Evolutionary conservation across 345 rosid genomes (phyloP).

Genomic region (Streptanthus diversifolius): DNA sequence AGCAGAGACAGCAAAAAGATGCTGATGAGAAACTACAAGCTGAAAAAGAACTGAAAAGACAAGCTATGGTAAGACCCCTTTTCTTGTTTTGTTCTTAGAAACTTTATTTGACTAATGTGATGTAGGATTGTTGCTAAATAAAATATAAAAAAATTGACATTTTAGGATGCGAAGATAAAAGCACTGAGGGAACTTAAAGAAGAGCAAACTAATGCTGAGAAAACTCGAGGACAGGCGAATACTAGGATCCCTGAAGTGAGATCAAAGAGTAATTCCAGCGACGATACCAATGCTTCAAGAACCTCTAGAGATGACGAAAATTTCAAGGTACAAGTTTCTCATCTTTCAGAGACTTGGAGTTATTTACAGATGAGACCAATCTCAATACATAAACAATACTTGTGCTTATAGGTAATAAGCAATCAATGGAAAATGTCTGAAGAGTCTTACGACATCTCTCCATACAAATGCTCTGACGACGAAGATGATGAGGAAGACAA

Average conservation of each 20-base stretch:
- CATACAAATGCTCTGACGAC: slow-evolving; percentile 83
- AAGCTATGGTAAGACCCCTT: slow-evolving; percentile 42
- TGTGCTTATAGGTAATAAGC: slow-evolving; percentile 38
- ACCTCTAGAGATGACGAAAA: slow-evolving; percentile 37
- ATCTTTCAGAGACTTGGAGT: background rate
- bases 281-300: slow-evolving; percentile 32
- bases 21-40: slow-evolving; percentile 41
- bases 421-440: slow-evolving; percentile 31
- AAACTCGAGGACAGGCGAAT: slow-evolving; percentile 30
- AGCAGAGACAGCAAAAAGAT: slow-evolving; percentile 47
- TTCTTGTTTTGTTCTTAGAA: slow-evolving; percentile 12
- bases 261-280: slow-evolving; percentile 36
- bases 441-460: slow-evolving; percentile 90
- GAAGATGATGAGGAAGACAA: slow-evolving; percentile 77
- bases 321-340: slow-evolving; percentile 47
- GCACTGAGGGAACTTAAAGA: slow-evolving; percentile 36
- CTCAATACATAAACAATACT: background rate
- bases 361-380: slow-evolving; percentile 8
- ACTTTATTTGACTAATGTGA: background rate
- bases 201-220: slow-evolving; percentile 32
- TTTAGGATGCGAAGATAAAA: slow-evolving; percentile 43
- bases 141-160: background rate
- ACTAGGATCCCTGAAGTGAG: slow-evolving; percentile 31
- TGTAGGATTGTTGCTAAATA: background rate
- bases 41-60: slow-evolving; percentile 43